Evolutionary conservation across 306 rosid genomes (phyloP).

Genomic region (Trichosanthes truncata): DNA sequence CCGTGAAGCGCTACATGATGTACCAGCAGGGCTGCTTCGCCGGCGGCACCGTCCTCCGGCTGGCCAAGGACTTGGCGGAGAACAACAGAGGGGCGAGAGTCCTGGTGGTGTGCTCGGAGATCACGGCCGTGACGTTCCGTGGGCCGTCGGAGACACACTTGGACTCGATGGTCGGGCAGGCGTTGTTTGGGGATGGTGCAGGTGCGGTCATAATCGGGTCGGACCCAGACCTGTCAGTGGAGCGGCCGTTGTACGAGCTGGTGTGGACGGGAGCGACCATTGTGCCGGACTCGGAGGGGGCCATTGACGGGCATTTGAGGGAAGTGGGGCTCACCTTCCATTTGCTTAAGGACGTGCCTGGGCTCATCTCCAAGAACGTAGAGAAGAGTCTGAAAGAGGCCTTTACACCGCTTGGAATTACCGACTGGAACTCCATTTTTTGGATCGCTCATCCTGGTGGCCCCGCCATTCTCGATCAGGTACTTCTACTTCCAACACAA

Average conservation of each 20-base stretch:
- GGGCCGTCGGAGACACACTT: constrained; percentile 47
- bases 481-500: background rate
- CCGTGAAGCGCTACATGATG: constrained; percentile 56
- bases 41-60: constrained; percentile 55
- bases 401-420: constrained; percentile 32
- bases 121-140: constrained; percentile 59
- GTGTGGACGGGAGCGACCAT: constrained; percentile 39
- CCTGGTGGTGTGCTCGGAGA: constrained; percentile 53
- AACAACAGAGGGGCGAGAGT: constrained; percentile 45
- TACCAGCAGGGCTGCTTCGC: constrained; percentile 64
- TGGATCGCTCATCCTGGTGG: constrained; percentile 63
- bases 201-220: constrained; percentile 39
- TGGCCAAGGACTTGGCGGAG: constrained; percentile 53
- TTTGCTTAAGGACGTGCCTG: constrained; percentile 43
- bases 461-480: constrained; percentile 20
- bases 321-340: constrained; percentile 52
- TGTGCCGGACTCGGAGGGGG: constrained; percentile 42
- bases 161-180: constrained; percentile 46
- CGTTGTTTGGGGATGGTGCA: constrained; percentile 49
- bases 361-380: constrained; percentile 43
- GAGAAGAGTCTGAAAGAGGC: constrained; percentile 43
- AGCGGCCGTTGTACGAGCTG: constrained; percentile 30
- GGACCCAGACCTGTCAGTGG: constrained; percentile 23
- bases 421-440: constrained; percentile 48
- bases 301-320: constrained; percentile 42